Conservation (phyloP, 2,329 filamentous ascomycete genomes). For the Orbilia blumenaviensis region DNA sequence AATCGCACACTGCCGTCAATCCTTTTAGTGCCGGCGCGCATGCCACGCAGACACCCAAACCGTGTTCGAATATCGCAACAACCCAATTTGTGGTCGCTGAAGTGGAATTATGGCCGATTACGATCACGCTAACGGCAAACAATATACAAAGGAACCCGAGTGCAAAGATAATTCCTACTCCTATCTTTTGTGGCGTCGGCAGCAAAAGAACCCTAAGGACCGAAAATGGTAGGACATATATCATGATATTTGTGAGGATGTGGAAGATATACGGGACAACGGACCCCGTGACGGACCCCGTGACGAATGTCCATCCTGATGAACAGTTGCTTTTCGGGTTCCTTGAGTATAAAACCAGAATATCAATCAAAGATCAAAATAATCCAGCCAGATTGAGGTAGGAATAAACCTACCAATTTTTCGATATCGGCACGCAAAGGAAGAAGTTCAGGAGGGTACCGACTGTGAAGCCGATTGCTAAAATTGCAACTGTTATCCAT, state of each 20-base stretch:
- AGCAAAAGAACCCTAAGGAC: constrained; percentile 9
- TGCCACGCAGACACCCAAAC: constrained; percentile 27
- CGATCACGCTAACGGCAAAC: constrained; percentile 27
- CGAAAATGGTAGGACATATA: constrained; percentile 40
- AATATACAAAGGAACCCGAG: constrained; percentile 43
- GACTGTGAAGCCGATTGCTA: constrained; percentile 26
- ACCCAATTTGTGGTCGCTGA: constrained; percentile 19
- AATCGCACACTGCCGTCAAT: not conserved
- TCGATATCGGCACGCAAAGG: constrained; percentile 40
- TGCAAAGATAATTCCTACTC: constrained; percentile 22
- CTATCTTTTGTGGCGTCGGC: constrained; percentile 26
- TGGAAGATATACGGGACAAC: constrained; percentile 38
- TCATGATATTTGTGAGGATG: constrained; percentile 29
- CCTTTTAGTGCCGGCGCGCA: constrained; percentile 28
- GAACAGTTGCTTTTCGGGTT: constrained; percentile 23
- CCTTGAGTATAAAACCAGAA: too few species aligned
- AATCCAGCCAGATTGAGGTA: not conserved
- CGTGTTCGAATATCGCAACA: constrained; percentile 34
- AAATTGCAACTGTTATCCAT: constrained; percentile 12
- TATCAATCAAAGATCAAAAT: too few species aligned
- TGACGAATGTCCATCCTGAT: constrained; percentile 11
- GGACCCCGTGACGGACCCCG: constrained; percentile 4
- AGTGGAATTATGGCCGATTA: constrained; percentile 21
- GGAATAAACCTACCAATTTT: constrained; percentile 25
- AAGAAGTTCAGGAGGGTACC: constrained; percentile 20